Percentiles rank a stretch among this genome's conserved stretches.
Conservation (phyloP, 495 filamentous ascomycete species). For the Apiosordaria backusii region DNA sequence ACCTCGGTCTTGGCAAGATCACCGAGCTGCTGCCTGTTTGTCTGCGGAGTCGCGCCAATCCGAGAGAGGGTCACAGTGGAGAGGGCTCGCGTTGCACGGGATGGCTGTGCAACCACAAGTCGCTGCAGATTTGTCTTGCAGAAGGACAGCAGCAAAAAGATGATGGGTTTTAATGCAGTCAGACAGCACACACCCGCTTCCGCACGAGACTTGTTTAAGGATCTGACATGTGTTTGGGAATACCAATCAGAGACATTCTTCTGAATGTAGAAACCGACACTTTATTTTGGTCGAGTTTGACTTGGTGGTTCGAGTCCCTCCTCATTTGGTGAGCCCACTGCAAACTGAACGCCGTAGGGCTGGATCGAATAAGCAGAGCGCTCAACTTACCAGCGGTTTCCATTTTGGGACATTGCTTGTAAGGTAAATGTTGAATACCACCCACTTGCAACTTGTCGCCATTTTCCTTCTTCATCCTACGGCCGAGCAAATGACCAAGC, state of each 20-base stretch:
- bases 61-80: background rate
- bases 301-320: too few species aligned
- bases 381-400: background rate
- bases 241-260: constrained; percentile 6
- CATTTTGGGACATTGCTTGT: background rate
- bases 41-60: background rate
- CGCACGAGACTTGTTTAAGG: background rate
- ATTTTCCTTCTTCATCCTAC: background rate
- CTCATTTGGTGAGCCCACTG: background rate
- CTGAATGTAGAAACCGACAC: background rate
- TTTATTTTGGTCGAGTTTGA: background rate
- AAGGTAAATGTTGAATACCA: too few species aligned
- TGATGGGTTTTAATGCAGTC: background rate
- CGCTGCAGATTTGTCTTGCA: background rate
- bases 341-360: background rate
- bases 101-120: background rate
- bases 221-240: constrained; percentile 3
- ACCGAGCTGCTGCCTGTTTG: background rate
- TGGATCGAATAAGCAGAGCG: background rate
- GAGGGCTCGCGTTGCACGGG: background rate
- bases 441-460: background rate
- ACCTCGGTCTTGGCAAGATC: background rate
- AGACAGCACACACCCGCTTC: background rate
- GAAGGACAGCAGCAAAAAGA: background rate
- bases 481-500: background rate